A percentile compares a stretch with the other conserved stretches of the same genome.
phyloP scores from a whole-genome alignment of 163 green algal genomes.

The Coccomyxa subellipsoidea region DNA sequence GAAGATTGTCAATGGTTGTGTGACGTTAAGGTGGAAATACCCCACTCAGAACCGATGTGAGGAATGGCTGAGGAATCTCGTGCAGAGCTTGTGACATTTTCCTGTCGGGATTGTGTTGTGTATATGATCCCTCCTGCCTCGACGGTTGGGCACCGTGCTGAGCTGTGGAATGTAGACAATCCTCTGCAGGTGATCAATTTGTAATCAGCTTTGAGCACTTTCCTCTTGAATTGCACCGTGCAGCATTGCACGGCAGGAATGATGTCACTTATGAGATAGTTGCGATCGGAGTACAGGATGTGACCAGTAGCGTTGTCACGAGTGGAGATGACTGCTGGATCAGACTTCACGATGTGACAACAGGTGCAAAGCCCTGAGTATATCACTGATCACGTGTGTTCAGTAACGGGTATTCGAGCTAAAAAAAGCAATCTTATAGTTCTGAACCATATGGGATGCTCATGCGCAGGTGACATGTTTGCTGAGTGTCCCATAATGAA shows the following conservation, averaged over 20 bases:
- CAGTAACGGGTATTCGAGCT: too few relatives aligned
- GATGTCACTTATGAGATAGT: too few relatives aligned
- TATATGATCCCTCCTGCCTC: conserved; percentile 44
- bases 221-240: too few relatives aligned
- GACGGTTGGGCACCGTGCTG: conserved; percentile 65
- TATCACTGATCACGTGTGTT: background rate
- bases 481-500: conserved; percentile 72
- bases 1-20: too few relatives aligned
- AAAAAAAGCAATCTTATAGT: too few relatives aligned
- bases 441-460: background rate
- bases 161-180: conserved; percentile 78
- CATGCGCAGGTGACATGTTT: conserved; percentile 69
- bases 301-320: conserved; percentile 49
- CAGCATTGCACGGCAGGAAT: too few relatives aligned
- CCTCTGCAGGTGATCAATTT: conserved; percentile 50
- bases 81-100: background rate
- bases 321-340: conserved; percentile 49
- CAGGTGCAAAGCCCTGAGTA: conserved; percentile 30
- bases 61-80: background rate
- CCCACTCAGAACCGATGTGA: background rate
- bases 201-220: too few relatives aligned
- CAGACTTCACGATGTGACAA: conserved; percentile 49
- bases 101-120: background rate
- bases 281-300: too few relatives aligned
- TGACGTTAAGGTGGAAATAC: too few relatives aligned